Base-by-base conservation (phyloP, 768 basidiomycete species). In the Naematelia encephala region DNA sequence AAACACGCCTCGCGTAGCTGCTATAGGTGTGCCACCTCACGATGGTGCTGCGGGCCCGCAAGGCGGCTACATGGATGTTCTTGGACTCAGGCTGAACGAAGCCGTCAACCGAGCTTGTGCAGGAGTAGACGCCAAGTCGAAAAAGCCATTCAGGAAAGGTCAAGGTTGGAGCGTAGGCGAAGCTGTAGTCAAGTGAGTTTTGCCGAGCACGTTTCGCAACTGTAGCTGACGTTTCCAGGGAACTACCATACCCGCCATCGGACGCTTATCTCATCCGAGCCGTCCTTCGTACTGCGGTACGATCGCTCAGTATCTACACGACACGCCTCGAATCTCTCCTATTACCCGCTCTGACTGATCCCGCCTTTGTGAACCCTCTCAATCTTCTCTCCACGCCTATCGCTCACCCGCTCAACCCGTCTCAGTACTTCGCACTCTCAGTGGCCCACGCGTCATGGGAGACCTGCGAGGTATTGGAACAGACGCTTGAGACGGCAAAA, bases 291-390 rank as follows among this genome's bases (percentile, higher is more conserved):
- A 74, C 72, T 26, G 57, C 70, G 19, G 69, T 74, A 48, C 63
- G 69, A 42, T 70, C 76, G 11, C 60, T 77, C 5, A 69, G 74
- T 13, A 77, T 77, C 61, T 77, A 77, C 61, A 69, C 64, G 47
- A 75, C 70, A n/a, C 76, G 70, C 60, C 25, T 92, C 84, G 86
- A 91, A 90, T 76, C 90, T 85, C 21, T 90, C 85, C 78, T 82
- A 87, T 59, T 90, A 10, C 76, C 91, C 8, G 82, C 84, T 74
- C 75, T 93, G 10, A 90, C 91, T n/a, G 83, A 93, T 56, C 75
- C 85, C 26, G 84, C 87, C 2, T 93, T 89, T 77, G 81, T 83
- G 56, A 76, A 82, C 34, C 80, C 93, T n/a, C 83, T 91, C 62
- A 91, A 91, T 66, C 84, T 89, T 19, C 90, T 80, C 46, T 79